Percentiles rank a stretch among this genome's conserved stretches.
phyloP scores from a whole-genome alignment of 2,329 filamentous ascomycete genomes.

The Whalleya microplaca region DNA sequence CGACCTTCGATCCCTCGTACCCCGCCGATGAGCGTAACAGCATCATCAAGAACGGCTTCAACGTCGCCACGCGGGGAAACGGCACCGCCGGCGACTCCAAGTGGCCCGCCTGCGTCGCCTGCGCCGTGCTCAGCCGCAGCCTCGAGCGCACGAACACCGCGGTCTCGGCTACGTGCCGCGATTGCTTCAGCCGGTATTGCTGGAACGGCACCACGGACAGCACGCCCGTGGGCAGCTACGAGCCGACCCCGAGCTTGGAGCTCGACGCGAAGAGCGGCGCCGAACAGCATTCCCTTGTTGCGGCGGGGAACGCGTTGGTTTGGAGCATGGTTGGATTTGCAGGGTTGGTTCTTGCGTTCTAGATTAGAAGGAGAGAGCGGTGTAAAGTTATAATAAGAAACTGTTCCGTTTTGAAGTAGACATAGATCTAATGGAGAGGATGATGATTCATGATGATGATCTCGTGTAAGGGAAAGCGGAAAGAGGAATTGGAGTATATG shows the following conservation, averaged over 20 bases:
- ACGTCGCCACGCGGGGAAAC: slow-evolving; percentile 83
- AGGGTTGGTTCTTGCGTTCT: slow-evolving; percentile 14
- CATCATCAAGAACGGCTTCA: slow-evolving; percentile 86
- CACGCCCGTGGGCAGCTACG: slow-evolving; percentile 40
- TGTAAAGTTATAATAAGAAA: no score
- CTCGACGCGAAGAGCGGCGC: slow-evolving; percentile 9
- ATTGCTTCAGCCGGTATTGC: slow-evolving; percentile 84
- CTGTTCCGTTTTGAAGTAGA: no score
- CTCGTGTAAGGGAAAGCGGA: no score
- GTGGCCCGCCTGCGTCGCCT: slow-evolving; percentile 86
- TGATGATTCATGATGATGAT: no score
- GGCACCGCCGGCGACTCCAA: slow-evolving; percentile 66
- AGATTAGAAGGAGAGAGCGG: not conserved
- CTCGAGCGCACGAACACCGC: slow-evolving; percentile 70
- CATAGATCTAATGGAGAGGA: no score
- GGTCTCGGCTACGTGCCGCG: slow-evolving; percentile 71
- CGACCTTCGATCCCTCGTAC: slow-evolving; percentile 74
- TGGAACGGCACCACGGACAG: slow-evolving; percentile 76
- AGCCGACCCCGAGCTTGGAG: slow-evolving; percentile 40
- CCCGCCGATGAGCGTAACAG: slow-evolving; percentile 68
- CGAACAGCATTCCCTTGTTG: slow-evolving; percentile 10
- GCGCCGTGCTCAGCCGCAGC: slow-evolving; percentile 80
- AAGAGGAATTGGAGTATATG: no score
- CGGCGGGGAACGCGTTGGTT: not conserved
- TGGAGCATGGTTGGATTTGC: slow-evolving; percentile 15